Base-by-base conservation (phyloP, 306 rosid species). In the Vachellia pachyceras region DNA sequence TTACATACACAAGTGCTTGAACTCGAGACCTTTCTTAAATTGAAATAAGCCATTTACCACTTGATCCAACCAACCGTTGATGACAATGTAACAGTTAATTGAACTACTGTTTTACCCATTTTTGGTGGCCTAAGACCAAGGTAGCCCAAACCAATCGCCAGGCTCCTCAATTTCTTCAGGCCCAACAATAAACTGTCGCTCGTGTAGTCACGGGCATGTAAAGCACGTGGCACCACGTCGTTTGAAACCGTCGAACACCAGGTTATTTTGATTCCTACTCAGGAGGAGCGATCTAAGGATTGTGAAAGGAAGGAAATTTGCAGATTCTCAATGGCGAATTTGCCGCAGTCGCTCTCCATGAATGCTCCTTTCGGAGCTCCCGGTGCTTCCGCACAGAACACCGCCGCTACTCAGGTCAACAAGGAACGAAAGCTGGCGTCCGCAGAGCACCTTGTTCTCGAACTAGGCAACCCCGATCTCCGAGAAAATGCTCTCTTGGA, bases 391-490 rank as follows among this genome's bases (percentile, higher is more conserved):
- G 54, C 75, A 33, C 88, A 90, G 72, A 63, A 68, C 75, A 40
- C 85, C 29, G 78, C 68, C 45, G 72, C 65, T 44, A 52, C 68
- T 78, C 82, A 69, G 69, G 82, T 4, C 6, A 75, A 64, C 69
- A 80, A 74, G 76, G 91, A 95, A 54, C 91, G 92, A 3, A 90
- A 46, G 74, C 92, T 95, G 96, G 98, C 96, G 12, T 90, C 97
- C n/a, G 97, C 87, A 0, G 87, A 86, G 66, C 90, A 86, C 73
- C 84, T 86, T 2, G 90, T 86, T 36, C 84, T 86, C 15, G 90
- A 86, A 45, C 87, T 86, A 37, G 78, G 87, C 39, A 86, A 70
- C 66, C 87, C 90, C 42, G 90, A 86, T 5, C 90, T 84, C 44
- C 85, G 90, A 37, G 90, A 86, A 70, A 84, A 86, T 10, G 90